phyloP scores from a whole-genome alignment of 371 early-diverging fungal genomes.

The Mucor indicus region DNA sequence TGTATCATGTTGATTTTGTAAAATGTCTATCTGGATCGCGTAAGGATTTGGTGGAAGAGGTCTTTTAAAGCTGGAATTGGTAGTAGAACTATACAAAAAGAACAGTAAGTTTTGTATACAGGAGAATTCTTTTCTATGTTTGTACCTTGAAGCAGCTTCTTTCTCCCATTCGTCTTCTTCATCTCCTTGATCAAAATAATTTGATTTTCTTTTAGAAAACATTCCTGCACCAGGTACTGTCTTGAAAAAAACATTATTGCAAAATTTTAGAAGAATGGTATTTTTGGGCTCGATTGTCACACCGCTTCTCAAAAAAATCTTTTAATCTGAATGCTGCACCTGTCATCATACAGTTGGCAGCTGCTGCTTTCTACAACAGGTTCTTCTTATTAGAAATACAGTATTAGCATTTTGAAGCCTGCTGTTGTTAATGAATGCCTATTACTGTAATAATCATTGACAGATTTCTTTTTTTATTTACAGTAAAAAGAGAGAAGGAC shows the following conservation, averaged over 20 bases:
- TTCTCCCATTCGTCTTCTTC: constrained; percentile 25
- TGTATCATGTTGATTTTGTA: constrained; percentile 10
- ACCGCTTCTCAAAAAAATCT: too few species aligned
- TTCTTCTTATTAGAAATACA: too few species aligned
- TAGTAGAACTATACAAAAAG: not conserved
- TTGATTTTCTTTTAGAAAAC: not conserved
- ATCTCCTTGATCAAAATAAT: constrained; percentile 2
- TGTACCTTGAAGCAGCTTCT: constrained; percentile 8
- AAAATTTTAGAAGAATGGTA: not conserved
- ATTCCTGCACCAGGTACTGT: not conserved
- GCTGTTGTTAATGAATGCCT: too few species aligned
- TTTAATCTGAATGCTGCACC: too few species aligned
- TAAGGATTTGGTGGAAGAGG: constrained; percentile 6
- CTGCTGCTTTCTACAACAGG: too few species aligned
- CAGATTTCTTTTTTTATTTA: too few species aligned
- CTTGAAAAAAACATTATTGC: constrained; percentile 1
- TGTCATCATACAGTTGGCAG: too few species aligned
- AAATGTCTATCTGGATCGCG: not conserved
- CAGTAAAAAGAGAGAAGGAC: too few species aligned
- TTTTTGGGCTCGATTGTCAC: too few species aligned
- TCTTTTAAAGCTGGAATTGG: not conserved
- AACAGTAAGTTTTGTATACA: not conserved
- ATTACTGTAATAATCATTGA: too few species aligned
- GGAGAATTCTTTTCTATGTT: too few species aligned
- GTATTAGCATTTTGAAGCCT: too few species aligned